Conservation (phyloP, 495 filamentous ascomycete genomes). For the Trypethelium eluteriae region DNA sequence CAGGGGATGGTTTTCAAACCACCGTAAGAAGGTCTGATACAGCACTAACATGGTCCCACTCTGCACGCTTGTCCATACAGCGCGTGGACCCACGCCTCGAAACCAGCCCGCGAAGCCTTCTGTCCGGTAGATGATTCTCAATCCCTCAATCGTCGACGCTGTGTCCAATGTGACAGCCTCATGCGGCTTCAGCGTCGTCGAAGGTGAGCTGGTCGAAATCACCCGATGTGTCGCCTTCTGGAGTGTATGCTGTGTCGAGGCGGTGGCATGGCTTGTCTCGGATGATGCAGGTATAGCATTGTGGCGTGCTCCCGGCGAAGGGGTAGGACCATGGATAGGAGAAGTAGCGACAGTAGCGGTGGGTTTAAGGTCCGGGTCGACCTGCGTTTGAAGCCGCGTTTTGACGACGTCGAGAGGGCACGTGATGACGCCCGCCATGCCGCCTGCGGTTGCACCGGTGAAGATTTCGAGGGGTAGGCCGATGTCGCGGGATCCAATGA, state of each 20-base stretch:
- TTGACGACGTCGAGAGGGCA: slow-evolving; percentile 97
- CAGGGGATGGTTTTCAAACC: slow-evolving; percentile 51
- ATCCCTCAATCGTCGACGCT: slow-evolving; percentile 74
- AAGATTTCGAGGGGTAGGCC: slow-evolving; percentile 77
- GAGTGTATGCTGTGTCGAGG: slow-evolving; percentile 15
- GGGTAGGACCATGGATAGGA: neutral
- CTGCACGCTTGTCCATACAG: slow-evolving; percentile 97
- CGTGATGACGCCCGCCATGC: slow-evolving; percentile 87
- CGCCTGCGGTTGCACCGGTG: slow-evolving; percentile 86
- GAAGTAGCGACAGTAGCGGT: neutral
- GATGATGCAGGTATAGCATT: slow-evolving; percentile 12
- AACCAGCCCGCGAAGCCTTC: slow-evolving; percentile 90
- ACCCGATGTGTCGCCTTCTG: slow-evolving; percentile 39
- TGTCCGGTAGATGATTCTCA: slow-evolving; percentile 76
- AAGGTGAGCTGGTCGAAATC: slow-evolving; percentile 81
- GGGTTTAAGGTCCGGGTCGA: slow-evolving; percentile 45
- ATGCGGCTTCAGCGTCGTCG: slow-evolving; percentile 65
- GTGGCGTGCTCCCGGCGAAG: slow-evolving; percentile 4
- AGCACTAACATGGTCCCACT: slow-evolving; percentile 94
- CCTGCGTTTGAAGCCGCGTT: slow-evolving; percentile 92
- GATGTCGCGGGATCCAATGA: slow-evolving; percentile 65
- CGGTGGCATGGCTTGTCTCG: slow-evolving; percentile 2
- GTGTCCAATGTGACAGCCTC: slow-evolving; percentile 74
- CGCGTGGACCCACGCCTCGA: slow-evolving; percentile 83
- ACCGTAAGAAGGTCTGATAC: slow-evolving; percentile 80